Base-by-base conservation (phyloP, 495 filamentous ascomycete species). In the Bathelium albidoporum region DNA sequence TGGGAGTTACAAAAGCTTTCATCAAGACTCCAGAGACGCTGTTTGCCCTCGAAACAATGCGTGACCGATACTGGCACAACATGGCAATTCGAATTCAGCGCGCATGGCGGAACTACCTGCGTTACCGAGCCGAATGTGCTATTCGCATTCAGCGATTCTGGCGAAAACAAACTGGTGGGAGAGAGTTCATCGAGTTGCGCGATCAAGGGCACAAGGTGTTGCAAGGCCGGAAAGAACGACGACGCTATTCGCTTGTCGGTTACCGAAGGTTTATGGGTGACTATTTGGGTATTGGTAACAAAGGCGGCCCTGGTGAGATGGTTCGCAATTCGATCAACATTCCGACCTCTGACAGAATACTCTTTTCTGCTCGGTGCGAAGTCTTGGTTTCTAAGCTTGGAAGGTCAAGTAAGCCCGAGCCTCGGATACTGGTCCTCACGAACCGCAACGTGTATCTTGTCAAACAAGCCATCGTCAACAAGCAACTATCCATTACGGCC, bases 1-100 rank as follows among this genome's bases (percentile, higher is more conserved):
- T 99, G 82, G 95, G 95, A 75, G 89, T 95, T 41, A 91, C 88
- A 5, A 99, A 97, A 76, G 93, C 90, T 45, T 99, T 99, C 66
- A 95, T 99, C 78, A 99, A 99, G 74, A 95, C 95, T 0, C 95
- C 95, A 1, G 95, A 99, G 76, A 97, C 95, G 0, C 77, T 99
- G 10, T 99, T 99, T 69, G 95, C 94, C 10, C 80, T 99, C 20
- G 95, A 99, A 74, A 90, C 94, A 44, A 97, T 99, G 94, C 83
- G 95, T 65, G 95, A 97, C 73, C 82, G 89, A 26, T 97, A 97
- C 75, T 97, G 93, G 92, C 91, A 96, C 74, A 99, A 97, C 76
- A 97, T 99, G 94, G 93, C 94, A 7, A 96, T 91, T 58, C 84
- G 95, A 32, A 97, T 99, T 66, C 95, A 99, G 73, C 84, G 95